Evolutionary conservation across 73 alveolate genomes (phyloP), one percentile per base, ranked within the genome.

Genomic region (Blepharisma stoltei): DNA sequence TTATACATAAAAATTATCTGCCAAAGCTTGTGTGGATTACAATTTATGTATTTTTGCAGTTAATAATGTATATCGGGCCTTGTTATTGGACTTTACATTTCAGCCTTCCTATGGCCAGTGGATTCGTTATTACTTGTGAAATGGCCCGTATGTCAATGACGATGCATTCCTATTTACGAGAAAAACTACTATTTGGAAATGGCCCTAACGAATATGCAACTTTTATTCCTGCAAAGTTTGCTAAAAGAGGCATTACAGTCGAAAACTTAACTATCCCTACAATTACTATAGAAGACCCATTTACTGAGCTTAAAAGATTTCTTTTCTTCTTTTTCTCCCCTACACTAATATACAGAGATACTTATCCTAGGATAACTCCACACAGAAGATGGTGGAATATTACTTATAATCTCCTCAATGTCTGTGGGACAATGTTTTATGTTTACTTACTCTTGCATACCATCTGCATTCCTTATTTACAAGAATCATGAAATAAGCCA

Each of bases 161-260:
- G 69, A 82, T 84, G 71, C 96, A 92, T 78, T 85, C 98, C 43
- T 92, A 92, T 85, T 80, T 88, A 75, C 77, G 98, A 70, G 95
- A 92, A 54, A 92, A 92, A 80, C 77, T 92, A 37, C 50, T 92
- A 18, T 84, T 87, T 81, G 93, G 93, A 11, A 80, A 83, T 6
- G 77, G 70, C 0, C 18, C 14, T 14, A 86, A 86, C 54, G 55
- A 55, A 41, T 71, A 81, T 54, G 68, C 78, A 54, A 27, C 65
- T 50, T 92, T 87, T 55, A 82, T 92, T 7, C 96, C 93, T 32
- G 27, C 20, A 20, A 81, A 82, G 78, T 89, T 91, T n/a, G 75
- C 65, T 4, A 73, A 82, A 67, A 43, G 65, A 53, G 95, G 92
- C 27, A 67, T 78, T 9, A 77, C 93, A 18, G 77, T 83, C 27